Percentiles rank a stretch among this genome's conserved stretches.
Conservation (phyloP, 2,329 filamentous ascomycete genomes). For the Phyllosticta paracitricarpa region DNA sequence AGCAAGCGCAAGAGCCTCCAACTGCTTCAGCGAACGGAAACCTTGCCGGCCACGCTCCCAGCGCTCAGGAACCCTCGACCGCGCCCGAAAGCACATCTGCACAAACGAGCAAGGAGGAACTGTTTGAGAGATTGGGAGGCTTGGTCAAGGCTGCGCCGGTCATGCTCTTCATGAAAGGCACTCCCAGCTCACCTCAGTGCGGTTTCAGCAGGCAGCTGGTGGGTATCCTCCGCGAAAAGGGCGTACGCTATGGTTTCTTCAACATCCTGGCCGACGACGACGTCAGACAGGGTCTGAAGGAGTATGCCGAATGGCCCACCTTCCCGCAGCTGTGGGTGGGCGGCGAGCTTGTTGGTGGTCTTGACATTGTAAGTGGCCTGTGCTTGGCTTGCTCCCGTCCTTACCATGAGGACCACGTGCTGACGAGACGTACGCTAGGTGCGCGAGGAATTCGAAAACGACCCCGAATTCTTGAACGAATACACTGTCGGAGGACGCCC, state of each 20-base stretch:
- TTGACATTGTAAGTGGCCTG: constrained; percentile 3
- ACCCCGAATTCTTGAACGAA: constrained; percentile 70
- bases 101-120: constrained; percentile 60
- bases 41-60: constrained; percentile 37
- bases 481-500: constrained; percentile 42
- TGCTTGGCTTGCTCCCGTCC: constrained; percentile 15
- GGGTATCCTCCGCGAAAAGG: constrained; percentile 72
- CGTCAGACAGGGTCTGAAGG: constrained; percentile 90
- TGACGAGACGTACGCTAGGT: constrained; percentile 47
- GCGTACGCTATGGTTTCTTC: constrained; percentile 96
- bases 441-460: constrained; percentile 81
- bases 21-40: constrained; percentile 24
- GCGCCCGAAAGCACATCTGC: constrained; percentile 39
- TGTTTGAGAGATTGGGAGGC: constrained; percentile 69
- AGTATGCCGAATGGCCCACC: constrained; percentile 97
- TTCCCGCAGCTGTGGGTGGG: constrained; percentile 91
- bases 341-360: constrained; percentile 69
- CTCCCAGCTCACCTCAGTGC: constrained; percentile 75
- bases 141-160: constrained; percentile 92
- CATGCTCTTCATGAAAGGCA: constrained; percentile 99
- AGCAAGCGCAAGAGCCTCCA: constrained; percentile 27
- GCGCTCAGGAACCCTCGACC: constrained; percentile 31
- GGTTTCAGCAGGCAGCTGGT: constrained; percentile 91
- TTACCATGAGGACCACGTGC: constrained; percentile 7
- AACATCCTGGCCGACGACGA: constrained; percentile 97